These are phyloP conservation scores for Chaetomidium leptoderma DNA, from an alignment of 495 filamentous ascomycete species.

Conservation along the genomic window DNA sequence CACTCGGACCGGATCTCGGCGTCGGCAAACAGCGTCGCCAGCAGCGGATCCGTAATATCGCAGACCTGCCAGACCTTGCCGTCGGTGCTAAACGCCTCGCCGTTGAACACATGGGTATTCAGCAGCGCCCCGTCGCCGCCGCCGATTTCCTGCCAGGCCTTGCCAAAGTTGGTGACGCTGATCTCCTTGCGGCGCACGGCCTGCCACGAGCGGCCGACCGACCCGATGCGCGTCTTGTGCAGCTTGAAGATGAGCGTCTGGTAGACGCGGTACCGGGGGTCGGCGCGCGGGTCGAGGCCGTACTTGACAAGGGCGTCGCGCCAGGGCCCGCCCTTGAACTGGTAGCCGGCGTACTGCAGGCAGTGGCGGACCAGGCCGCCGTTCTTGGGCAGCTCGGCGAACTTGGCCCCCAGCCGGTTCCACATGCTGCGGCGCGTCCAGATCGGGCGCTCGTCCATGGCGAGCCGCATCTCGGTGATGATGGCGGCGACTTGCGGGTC, in stretches of 20 bases:
- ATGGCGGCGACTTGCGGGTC: conserved; percentile 52
- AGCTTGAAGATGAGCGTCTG: conserved; percentile 81
- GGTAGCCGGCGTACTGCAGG: conserved; percentile 76
- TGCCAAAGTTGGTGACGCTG: conserved; percentile 32
- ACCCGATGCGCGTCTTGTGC: conserved; percentile 41
- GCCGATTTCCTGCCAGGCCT: conserved; percentile 34
- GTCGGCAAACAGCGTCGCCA: conserved; percentile 51
- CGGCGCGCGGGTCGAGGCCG: conserved; percentile 77
- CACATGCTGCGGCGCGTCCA: conserved; percentile 78
- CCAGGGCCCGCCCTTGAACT: conserved; percentile 87
- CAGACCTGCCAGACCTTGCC: conserved; percentile 91
- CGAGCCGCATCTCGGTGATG: conserved; percentile 52
- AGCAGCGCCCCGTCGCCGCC: conserved; percentile 34
- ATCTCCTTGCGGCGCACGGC: conserved; percentile 31
- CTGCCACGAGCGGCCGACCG: conserved; percentile 45
- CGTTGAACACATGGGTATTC: conserved; percentile 75
- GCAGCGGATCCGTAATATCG: conserved; percentile 78
- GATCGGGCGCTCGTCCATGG: conserved; percentile 71
- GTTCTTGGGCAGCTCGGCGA: conserved; percentile 34
- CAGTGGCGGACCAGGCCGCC: conserved; percentile 57
- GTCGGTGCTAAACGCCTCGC: conserved; percentile 59
- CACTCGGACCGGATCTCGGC: conserved; percentile 45
- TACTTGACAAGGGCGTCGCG: conserved; percentile 78
- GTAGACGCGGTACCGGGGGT: conserved; percentile 70
- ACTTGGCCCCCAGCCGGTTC: conserved; percentile 57